Evolutionary conservation across 768 basidiomycete genomes (phyloP).

Genomic region (Daedaleopsis sinensis): DNA sequence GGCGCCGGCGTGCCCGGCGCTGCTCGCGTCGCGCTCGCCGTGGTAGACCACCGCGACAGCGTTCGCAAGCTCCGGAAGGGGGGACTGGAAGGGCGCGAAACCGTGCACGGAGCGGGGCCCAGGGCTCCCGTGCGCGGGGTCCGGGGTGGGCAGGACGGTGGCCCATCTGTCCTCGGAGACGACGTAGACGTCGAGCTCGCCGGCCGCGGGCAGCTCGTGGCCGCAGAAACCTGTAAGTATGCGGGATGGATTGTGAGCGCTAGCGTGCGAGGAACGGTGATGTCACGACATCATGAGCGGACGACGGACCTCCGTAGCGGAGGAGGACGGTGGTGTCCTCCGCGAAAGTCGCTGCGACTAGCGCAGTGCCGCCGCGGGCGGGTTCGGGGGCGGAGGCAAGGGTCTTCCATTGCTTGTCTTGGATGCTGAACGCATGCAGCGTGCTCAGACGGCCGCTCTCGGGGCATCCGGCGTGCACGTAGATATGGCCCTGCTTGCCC

Average conservation of each 20-base stretch:
- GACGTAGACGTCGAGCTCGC: constrained; percentile 39
- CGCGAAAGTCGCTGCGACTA: constrained; percentile 29
- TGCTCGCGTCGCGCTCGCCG: constrained; percentile 40
- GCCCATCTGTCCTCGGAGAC: constrained; percentile 30
- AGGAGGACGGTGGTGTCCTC: constrained; percentile 31
- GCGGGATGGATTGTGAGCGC: not conserved
- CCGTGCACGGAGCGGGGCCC: constrained; percentile 40
- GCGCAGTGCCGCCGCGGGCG: constrained; percentile 44
- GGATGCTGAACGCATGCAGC: constrained; percentile 39
- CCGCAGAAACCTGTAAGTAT: constrained; percentile 39
- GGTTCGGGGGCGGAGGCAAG: constrained; percentile 42
- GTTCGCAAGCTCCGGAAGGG: not conserved
- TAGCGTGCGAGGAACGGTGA: not conserved
- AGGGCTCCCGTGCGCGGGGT: constrained; percentile 33
- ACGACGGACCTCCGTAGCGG: constrained; percentile 39
- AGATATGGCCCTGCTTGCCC: constrained; percentile 32
- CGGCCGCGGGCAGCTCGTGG: constrained; percentile 34
- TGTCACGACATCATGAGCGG: not conserved
- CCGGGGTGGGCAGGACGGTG: constrained; percentile 27
- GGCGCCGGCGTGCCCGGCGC: constrained; percentile 42
- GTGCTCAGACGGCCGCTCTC: constrained; percentile 37
- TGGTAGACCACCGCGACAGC: constrained; percentile 38
- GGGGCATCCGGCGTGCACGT: constrained; percentile 47
- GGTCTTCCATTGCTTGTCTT: constrained; percentile 32
- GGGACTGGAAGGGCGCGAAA: constrained; percentile 32